Percentiles rank a stretch among this genome's conserved stretches.
Evolutionary conservation across 768 basidiomycete species (phyloP).

Genomic region (Rubroboletus pulcherrimus): DNA sequence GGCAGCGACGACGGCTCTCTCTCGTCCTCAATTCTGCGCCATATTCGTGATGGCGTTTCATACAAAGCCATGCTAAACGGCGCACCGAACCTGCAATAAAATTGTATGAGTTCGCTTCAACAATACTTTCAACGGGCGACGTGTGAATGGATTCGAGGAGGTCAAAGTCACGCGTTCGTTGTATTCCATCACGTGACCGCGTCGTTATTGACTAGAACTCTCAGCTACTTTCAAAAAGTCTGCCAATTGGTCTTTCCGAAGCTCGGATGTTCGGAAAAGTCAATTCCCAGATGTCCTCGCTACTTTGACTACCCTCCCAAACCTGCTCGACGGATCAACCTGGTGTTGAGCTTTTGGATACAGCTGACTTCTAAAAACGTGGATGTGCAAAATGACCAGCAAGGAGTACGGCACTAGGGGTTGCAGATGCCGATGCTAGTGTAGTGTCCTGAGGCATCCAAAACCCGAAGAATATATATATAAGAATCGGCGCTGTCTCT

Average conservation of each 20-base stretch:
- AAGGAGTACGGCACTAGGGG: too few relatives aligned
- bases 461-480: neutral
- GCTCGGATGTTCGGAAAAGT: too few relatives aligned
- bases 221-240: too few relatives aligned
- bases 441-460: neutral
- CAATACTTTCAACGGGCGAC: neutral
- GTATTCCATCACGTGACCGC: slow-evolving; percentile 23
- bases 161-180: slow-evolving; percentile 19
- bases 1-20: slow-evolving; percentile 80
- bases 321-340: too few relatives aligned
- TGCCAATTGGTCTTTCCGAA: too few relatives aligned
- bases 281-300: too few relatives aligned
- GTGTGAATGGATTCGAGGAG: neutral
- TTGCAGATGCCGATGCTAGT: too few relatives aligned
- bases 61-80: slow-evolving; percentile 42
- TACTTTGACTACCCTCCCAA: too few relatives aligned
- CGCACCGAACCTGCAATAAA: slow-evolving; percentile 1
- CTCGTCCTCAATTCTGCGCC: slow-evolving; percentile 79
- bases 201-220: neutral
- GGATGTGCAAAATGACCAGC: too few relatives aligned
- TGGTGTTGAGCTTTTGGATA: too few relatives aligned
- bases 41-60: slow-evolving; percentile 83
- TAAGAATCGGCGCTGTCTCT: too few relatives aligned
- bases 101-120: neutral
- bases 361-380: too few relatives aligned